phyloP scores from a whole-genome alignment of 352 stramenopile species.

The Phytophthora fragariaefolia region DNA sequence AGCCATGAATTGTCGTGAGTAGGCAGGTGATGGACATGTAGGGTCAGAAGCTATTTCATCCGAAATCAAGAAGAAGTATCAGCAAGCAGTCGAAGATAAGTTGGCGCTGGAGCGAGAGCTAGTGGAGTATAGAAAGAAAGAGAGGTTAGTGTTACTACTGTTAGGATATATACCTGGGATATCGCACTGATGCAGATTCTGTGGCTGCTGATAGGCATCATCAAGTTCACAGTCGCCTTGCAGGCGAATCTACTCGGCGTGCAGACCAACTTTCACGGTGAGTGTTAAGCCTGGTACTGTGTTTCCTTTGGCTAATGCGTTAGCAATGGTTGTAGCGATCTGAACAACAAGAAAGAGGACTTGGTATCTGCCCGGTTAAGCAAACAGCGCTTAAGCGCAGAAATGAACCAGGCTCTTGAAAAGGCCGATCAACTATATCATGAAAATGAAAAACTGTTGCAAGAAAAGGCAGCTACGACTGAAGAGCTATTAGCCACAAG shows the following conservation, averaged over 20 bases:
- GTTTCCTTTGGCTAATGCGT: neutral
- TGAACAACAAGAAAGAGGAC: slow-evolving; percentile 63
- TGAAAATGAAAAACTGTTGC: slow-evolving; percentile 70
- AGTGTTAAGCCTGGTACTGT: neutral
- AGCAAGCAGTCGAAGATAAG: slow-evolving; percentile 65
- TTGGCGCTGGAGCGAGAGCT: slow-evolving; percentile 64
- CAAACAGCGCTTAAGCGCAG: slow-evolving; percentile 57
- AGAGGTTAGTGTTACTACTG: slow-evolving; percentile 43
- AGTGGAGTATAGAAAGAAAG: slow-evolving; percentile 57
- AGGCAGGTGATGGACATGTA: slow-evolving; percentile 20
- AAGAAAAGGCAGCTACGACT: slow-evolving; percentile 65
- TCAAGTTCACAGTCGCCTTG: slow-evolving; percentile 65
- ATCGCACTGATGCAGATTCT: neutral
- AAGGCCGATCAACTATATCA: slow-evolving; percentile 59
- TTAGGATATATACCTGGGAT: neutral
- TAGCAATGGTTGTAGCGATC: slow-evolving; percentile 40
- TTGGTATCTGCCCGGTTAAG: slow-evolving; percentile 57
- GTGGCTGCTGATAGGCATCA: slow-evolving; percentile 48
- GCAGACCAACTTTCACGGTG: slow-evolving; percentile 71
- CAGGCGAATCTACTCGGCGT: slow-evolving; percentile 67
- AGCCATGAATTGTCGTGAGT: too few species aligned
- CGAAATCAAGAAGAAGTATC: slow-evolving; percentile 77
- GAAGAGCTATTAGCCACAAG: slow-evolving; percentile 71
- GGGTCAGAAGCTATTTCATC: slow-evolving; percentile 13
- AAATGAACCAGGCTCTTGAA: slow-evolving; percentile 64